These are phyloP conservation scores for Echium plantagineum DNA, from an alignment of 257 asterid species.

Conservation along the genomic window DNA sequence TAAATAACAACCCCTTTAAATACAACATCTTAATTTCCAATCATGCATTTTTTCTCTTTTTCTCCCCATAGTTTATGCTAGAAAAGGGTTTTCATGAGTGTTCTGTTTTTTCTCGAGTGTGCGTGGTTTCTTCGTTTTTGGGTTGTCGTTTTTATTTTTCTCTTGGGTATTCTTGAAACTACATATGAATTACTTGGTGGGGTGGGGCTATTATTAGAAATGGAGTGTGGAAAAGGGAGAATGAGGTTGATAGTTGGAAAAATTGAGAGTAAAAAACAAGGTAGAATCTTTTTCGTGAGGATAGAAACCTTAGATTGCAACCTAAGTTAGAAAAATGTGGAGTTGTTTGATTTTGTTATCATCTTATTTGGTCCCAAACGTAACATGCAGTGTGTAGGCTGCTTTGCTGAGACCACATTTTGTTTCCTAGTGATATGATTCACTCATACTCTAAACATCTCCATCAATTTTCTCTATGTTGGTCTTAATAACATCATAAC, in stretches of 20 bases:
- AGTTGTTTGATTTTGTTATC: conserved; percentile 15
- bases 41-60: too few relatives aligned
- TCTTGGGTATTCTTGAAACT: neutral
- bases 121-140: conserved; percentile 16
- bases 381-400: conserved; percentile 11
- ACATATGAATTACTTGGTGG: neutral
- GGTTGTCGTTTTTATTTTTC: conserved; percentile 1
- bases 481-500: neutral
- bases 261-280: conserved; percentile 4
- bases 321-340: conserved; percentile 24
- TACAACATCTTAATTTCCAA: neutral
- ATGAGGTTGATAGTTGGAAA: neutral
- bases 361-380: neutral
- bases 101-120: neutral
- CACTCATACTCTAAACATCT: neutral
- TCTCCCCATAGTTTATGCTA: neutral
- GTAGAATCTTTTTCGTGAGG: conserved; percentile 41
- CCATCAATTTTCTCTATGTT: neutral
- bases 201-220: neutral
- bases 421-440: conserved; percentile 7
- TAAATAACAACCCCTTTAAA: conserved; percentile 18
- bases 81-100: too few relatives aligned
- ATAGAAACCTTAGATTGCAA: conserved; percentile 13
- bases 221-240: neutral
- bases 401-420: neutral